Base-by-base conservation (phyloP, 2,329 filamentous ascomycete genomes). In the Gnomoniopsis smithogilvyi region DNA sequence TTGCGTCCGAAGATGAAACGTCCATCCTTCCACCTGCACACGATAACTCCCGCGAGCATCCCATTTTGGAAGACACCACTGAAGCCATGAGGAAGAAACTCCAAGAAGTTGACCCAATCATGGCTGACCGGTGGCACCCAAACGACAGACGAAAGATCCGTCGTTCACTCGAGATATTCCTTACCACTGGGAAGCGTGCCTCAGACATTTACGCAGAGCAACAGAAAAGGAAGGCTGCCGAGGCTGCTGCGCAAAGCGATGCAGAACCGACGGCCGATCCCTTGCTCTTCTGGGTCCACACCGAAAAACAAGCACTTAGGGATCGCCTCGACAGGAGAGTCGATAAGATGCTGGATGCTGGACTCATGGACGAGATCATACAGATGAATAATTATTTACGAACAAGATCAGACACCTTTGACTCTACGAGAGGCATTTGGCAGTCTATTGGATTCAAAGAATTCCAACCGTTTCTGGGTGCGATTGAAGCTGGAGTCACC, bases 361-460 rank as follows among this genome's bases (percentile, higher is more conserved):
- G 79, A 0, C 76, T 85, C 11, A 72, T 80, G 60, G 70, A 76
- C 7, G 83, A 86, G 65, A 75, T 80, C 0, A 70, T 69, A 24
- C 69, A 77, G 51, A 73, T 86, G 48, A 76, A 78, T 61, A 65
- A 73, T 1, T 76, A 78, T 51, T 68, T 74, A 3, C 71, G 64
- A 19, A 56, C 67, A 2, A 69, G 68, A 19, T 63, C 70, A 0
- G 69, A 75, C 0, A 67, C 75, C 1, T 74, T 95, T 2, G 92
- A 98, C 68, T 81, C 85, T 64, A 90, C 84, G 1, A 86, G 87
- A 55, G 96, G 95, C 0, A 96, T 99, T 47, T 99, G 94, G 92
- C 90, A 96, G 55, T 95, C 93, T 1, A 99, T 99, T 62, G 95
- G 95, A 1, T 97, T 92, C 74, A 97, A 96, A 70, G 92, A 99